Percentiles rank a stretch among this genome's conserved stretches.
phyloP scores from a whole-genome alignment of 2,329 filamentous ascomycete genomes.

The Cordyceps militaris region DNA sequence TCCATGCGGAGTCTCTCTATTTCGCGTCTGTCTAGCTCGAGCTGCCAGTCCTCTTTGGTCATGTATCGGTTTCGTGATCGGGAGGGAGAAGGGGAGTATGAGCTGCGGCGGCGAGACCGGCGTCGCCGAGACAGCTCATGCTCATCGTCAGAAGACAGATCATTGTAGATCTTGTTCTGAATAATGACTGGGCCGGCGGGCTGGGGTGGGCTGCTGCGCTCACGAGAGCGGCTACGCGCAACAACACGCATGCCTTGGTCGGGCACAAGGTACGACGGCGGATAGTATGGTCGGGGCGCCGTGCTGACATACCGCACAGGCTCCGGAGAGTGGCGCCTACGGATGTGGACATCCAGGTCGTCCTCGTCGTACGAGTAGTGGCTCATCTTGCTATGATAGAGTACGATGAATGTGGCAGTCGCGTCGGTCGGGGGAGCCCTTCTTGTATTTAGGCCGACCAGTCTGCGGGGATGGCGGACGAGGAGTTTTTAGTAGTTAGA shows the following conservation, averaged over 20 bases:
- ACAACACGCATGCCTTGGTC: slow-evolving; percentile 41
- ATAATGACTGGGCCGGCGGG: slow-evolving; percentile 43
- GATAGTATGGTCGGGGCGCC: slow-evolving; percentile 31
- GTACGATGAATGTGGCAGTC: background rate
- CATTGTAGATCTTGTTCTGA: slow-evolving; percentile 49
- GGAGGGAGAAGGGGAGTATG: slow-evolving; percentile 30
- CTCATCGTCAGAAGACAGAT: slow-evolving; percentile 39
- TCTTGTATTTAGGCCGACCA: background rate
- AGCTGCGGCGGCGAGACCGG: slow-evolving; percentile 23
- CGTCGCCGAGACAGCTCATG: slow-evolving; percentile 24
- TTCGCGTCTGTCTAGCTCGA: slow-evolving; percentile 33
- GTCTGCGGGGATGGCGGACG: slow-evolving; percentile 3
- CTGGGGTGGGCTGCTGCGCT: slow-evolving; percentile 21
- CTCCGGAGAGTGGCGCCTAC: slow-evolving; percentile 34
- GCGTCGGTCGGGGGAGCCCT: background rate
- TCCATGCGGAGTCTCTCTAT: slow-evolving; percentile 39
- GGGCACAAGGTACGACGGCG: slow-evolving; percentile 36
- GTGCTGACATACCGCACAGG: slow-evolving; percentile 41
- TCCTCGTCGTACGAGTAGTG: slow-evolving; percentile 46
- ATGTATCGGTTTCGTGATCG: slow-evolving; percentile 28
- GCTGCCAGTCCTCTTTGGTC: slow-evolving; percentile 37
- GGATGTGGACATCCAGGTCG: slow-evolving; percentile 46
- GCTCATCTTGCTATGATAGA: slow-evolving; percentile 20
- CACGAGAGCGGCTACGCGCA: slow-evolving; percentile 33
- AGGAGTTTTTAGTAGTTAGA: background rate